Percentiles rank a stretch among this genome's conserved stretches.
phyloP scores from a whole-genome alignment of 2,329 filamentous ascomycete species.

The Trichoderma hamatum region DNA sequence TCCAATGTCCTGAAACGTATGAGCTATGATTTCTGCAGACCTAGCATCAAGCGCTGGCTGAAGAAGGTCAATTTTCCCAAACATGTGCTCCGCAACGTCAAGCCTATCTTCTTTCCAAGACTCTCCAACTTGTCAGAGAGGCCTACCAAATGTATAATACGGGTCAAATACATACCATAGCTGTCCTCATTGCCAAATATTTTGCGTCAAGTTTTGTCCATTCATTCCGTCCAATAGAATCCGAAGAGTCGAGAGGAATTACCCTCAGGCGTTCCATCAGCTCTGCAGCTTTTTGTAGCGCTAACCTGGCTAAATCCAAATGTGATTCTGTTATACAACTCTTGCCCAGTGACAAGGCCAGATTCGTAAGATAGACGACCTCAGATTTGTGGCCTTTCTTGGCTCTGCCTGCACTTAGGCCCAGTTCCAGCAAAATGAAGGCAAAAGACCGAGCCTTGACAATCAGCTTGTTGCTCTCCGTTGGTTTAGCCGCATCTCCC shows the following conservation, averaged over 20 bases:
- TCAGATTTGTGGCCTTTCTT: conserved; percentile 39
- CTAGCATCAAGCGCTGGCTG: conserved; percentile 47
- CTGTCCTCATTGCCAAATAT: conserved; percentile 67
- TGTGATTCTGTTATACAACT: conserved; percentile 54
- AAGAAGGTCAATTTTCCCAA: conserved; percentile 57
- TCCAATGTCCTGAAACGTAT: conserved; percentile 74
- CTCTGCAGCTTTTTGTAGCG: conserved; percentile 66
- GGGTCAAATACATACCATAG: conserved; percentile 57
- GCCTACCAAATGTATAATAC: neutral
- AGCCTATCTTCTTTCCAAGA: conserved; percentile 73
- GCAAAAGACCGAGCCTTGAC: conserved; percentile 57
- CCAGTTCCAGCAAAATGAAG: conserved; percentile 68
- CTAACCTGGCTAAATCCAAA: conserved; percentile 59
- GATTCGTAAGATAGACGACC: conserved; percentile 62
- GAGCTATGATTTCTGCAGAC: conserved; percentile 64
- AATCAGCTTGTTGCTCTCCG: conserved; percentile 39
- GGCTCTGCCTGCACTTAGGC: conserved; percentile 42
- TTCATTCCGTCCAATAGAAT: neutral
- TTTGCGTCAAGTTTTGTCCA: conserved; percentile 54
- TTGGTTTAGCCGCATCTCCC: conserved; percentile 29
- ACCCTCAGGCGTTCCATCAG: conserved; percentile 45
- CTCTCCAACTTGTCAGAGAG: conserved; percentile 47
- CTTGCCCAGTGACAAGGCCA: conserved; percentile 69
- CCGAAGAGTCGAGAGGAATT: neutral
- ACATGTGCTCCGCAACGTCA: conserved; percentile 80